Evolutionary conservation across 2,329 filamentous ascomycete species (phyloP), one percentile per base, ranked within the genome.

Genomic region (Monosporascus sp.): DNA sequence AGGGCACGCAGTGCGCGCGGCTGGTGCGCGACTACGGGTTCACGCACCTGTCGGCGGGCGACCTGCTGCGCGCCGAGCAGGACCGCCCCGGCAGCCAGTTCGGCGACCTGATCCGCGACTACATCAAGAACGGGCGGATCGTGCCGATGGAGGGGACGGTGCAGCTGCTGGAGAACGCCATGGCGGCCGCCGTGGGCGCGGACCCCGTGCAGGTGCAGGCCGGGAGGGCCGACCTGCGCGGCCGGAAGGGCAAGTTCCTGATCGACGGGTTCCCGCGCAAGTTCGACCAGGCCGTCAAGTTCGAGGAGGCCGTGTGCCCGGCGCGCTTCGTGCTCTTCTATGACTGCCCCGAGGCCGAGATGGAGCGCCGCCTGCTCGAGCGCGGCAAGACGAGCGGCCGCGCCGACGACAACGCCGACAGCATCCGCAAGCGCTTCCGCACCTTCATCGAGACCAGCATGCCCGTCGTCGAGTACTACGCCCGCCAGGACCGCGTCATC

Each of bases 111-210:
- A 99, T 99, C 81, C 87, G 87, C 70, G 82, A 87, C 63, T 92
- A 94, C 77, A 99, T 99, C 79, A 89, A 88, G 68, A 87, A 99
- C 70, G 94, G 94, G 55, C 85, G 85, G 63, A 99, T 99, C 71
- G 94, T 99, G 59, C 94, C 94, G n/a, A 96, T 96, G 90, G 93
- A 97, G 72, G 91, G 97, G 49, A 99, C 94, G 5, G 88, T 99
- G 55, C 87, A 92, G 65, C 76, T 99, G 37, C 82, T 99, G 44
- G 92, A 97, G 74, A 96, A 96, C 72, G 91, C 92, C 54, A 97
- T 99, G 90, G 80, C 79, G 53, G 84, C 81, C 8, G 79, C 82
- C 14, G 82, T 96, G 50, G 67, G 78, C 52, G 73, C 78, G 53
- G 72, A 48, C 15, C 15, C 11, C 14, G 26, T 7, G 50, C 6